Evolutionary conservation across 192 early-diverging fungal species (phyloP).

Genomic region (Linnemannia hyalina): DNA sequence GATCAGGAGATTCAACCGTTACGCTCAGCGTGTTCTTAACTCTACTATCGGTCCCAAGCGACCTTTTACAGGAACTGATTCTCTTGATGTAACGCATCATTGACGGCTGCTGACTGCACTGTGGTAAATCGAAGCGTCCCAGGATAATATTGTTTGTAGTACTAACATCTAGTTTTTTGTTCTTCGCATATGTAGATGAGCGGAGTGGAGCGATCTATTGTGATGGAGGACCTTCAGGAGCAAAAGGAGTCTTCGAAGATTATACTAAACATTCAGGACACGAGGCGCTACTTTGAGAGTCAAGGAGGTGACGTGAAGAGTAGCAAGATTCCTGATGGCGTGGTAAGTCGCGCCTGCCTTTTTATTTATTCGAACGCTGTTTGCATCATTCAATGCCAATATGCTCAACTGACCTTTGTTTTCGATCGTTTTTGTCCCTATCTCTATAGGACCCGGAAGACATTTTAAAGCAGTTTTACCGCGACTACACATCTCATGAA

Average conservation of each 20-base stretch:
- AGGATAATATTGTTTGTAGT: not conserved
- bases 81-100: constrained; percentile 23
- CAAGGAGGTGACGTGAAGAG: constrained; percentile 59
- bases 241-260: constrained; percentile 62
- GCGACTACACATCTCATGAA: constrained; percentile 20
- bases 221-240: constrained; percentile 77
- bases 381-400: not conserved
- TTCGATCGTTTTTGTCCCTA: not conserved
- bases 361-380: not conserved
- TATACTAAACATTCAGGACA: constrained; percentile 81
- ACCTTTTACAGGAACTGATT: constrained; percentile 16
- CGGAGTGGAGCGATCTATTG: constrained; percentile 69
- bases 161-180: constrained; percentile 1
- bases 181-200: constrained; percentile 56
- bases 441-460: constrained; percentile 26
- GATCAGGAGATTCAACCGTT: constrained; percentile 90
- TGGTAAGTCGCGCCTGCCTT: constrained; percentile 10
- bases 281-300: constrained; percentile 82
- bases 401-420: not conserved
- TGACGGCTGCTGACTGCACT: not conserved
- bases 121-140: not conserved
- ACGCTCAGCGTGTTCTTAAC: constrained; percentile 85
- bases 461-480: constrained; percentile 28
- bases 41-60: constrained; percentile 43
- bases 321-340: constrained; percentile 32